phyloP scores from a whole-genome alignment of 352 stramenopile species.

The Globisporangium paddicum region DNA sequence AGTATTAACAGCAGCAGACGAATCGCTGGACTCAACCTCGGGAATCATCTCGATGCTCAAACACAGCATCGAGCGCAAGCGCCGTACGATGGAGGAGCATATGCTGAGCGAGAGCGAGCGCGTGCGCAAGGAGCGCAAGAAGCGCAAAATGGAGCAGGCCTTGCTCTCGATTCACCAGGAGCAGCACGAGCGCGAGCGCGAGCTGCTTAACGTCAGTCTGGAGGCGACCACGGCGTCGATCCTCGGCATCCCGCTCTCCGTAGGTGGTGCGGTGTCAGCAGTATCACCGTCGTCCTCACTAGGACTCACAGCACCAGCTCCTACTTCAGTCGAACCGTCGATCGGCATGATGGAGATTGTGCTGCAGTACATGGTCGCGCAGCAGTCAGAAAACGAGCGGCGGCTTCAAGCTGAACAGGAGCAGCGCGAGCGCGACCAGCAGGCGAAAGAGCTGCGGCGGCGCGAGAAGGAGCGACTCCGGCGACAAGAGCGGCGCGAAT shows the following conservation, averaged over 20 bases:
- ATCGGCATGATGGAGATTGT: conserved; percentile 45
- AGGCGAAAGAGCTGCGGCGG: conserved; percentile 24
- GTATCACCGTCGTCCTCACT: not conserved
- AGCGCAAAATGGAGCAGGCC: conserved; percentile 54
- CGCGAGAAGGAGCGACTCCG: conserved; percentile 28
- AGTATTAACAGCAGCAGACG: not conserved
- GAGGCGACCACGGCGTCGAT: not conserved
- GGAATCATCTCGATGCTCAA: conserved; percentile 48
- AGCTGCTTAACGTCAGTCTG: conserved; percentile 5
- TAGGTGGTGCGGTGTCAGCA: not conserved
- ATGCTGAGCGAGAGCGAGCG: conserved; percentile 48
- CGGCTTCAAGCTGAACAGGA: conserved; percentile 30
- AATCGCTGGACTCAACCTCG: conserved; percentile 18
- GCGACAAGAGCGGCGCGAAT: conserved; percentile 36
- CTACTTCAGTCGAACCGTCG: not conserved
- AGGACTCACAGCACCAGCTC: not conserved
- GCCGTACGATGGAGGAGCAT: conserved; percentile 38
- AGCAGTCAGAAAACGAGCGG: conserved; percentile 38
- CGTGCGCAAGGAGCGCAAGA: conserved; percentile 54
- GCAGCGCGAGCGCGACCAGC: conserved; percentile 21
- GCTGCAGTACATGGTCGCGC: conserved; percentile 45
- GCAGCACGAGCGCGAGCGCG: conserved; percentile 36
- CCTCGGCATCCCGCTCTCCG: not conserved
- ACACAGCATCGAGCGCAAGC: conserved; percentile 51
- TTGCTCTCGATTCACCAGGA: conserved; percentile 45